A percentile compares a stretch with the other conserved stretches of the same genome.
Conservation (phyloP, 257 asterid species). For the Ballota nigra region DNA sequence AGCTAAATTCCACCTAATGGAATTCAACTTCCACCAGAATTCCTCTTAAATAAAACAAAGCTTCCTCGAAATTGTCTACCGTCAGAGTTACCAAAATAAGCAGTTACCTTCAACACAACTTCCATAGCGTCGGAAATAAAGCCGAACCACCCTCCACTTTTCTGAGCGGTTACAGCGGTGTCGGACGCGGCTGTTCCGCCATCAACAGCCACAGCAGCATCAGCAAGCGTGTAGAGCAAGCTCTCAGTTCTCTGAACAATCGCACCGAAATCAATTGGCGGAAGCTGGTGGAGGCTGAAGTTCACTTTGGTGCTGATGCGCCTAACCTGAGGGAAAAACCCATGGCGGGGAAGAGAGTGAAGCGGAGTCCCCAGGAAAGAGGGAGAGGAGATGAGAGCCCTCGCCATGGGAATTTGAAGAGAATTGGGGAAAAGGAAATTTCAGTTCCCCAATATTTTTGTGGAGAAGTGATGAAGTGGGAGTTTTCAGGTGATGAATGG, state of each 20-base stretch:
- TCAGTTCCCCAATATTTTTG: slow-evolving; percentile 5
- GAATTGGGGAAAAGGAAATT: not conserved
- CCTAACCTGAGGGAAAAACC: slow-evolving; percentile 34
- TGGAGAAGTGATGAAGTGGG: not conserved
- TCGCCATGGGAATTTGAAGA: slow-evolving; percentile 65
- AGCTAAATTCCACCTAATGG: not conserved
- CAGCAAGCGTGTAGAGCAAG: slow-evolving; percentile 82
- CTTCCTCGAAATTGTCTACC: not conserved
- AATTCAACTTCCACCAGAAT: slow-evolving; percentile 8
- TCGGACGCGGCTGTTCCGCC: slow-evolving; percentile 44
- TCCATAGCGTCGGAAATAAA: slow-evolving; percentile 96
- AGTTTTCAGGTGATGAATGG: slow-evolving; percentile 21
- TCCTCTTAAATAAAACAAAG: not conserved
- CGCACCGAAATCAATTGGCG: slow-evolving; percentile 53
- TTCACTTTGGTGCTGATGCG: slow-evolving; percentile 54
- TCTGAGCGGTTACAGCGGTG: slow-evolving; percentile 48
- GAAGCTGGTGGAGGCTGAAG: slow-evolving; percentile 69
- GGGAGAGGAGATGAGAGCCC: slow-evolving; percentile 80
- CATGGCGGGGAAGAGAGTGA: slow-evolving; percentile 55
- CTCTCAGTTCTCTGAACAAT: slow-evolving; percentile 68
- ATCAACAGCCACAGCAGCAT: slow-evolving; percentile 78
- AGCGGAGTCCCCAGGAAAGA: slow-evolving; percentile 60
- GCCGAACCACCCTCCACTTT: slow-evolving; percentile 92
- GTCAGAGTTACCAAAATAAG: not conserved
- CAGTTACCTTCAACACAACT: slow-evolving; percentile 78